Percentiles rank a stretch among this genome's conserved stretches.
These are phyloP conservation scores for Penicillium sp. DNA, from an alignment of 2,329 filamentous ascomycete species.

Conservation along the genomic window DNA sequence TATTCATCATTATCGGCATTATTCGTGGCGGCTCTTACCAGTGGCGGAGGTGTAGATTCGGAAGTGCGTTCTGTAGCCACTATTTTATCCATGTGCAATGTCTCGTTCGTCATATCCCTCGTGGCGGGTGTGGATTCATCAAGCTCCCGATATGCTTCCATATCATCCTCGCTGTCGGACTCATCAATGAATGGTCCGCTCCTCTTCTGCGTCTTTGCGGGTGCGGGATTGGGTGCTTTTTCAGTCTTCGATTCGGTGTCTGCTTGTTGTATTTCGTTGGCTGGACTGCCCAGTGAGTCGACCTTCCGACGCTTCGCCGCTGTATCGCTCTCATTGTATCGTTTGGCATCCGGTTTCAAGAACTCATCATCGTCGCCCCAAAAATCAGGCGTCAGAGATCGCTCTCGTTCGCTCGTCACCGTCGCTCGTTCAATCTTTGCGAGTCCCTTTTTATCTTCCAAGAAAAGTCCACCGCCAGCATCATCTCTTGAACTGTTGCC, in stretches of 20 bases:
- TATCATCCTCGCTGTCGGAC: conserved; percentile 55
- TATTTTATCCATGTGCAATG: conserved; percentile 10
- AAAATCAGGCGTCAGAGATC: conserved; percentile 34
- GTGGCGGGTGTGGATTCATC: conserved; percentile 9
- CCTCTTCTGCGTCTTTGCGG: conserved; percentile 12
- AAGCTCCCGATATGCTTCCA: conserved; percentile 27
- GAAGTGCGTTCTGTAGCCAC: conserved; percentile 16
- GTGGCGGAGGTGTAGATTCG: conserved; percentile 34
- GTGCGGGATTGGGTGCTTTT: background rate
- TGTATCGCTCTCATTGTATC: conserved; percentile 34
- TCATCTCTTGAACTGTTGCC: conserved; percentile 12
- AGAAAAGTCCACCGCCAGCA: conserved; percentile 31
- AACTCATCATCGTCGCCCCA: conserved; percentile 30
- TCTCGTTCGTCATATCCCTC: background rate
- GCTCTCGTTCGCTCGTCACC: conserved; percentile 9
- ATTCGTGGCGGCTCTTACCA: conserved; percentile 53
- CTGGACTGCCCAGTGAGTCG: conserved; percentile 13
- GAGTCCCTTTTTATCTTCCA: conserved; percentile 33
- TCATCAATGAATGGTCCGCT: conserved; percentile 45
- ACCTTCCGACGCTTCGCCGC: conserved; percentile 37
- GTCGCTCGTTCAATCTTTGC: conserved; percentile 6
- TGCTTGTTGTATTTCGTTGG: background rate
- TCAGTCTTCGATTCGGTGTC: background rate
- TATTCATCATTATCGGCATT: conserved; percentile 48
- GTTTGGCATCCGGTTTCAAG: conserved; percentile 14